phyloP scores from a whole-genome alignment of 768 basidiomycete species.

The Lactifluus subvellereus region DNA sequence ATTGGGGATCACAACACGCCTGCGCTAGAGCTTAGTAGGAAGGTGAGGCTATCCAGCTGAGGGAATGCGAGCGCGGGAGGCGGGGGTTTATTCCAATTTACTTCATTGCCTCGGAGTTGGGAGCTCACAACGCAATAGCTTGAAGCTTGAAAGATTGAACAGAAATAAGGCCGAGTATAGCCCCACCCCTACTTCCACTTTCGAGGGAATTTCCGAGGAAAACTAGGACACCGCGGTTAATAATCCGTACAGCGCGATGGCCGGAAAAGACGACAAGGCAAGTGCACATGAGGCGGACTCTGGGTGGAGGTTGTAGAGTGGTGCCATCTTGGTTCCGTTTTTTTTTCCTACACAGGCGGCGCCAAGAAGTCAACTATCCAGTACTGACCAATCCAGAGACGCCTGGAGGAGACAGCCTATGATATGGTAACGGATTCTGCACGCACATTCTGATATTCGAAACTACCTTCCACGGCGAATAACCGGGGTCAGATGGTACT shows the following conservation, averaged over 20 bases:
- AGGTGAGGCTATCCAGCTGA: not conserved
- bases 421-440: not conserved
- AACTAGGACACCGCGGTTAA: not conserved
- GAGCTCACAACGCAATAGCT: not conserved
- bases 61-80: not conserved
- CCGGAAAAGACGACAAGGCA: not conserved
- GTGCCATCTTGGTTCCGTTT: not conserved
- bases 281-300: not conserved
- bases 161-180: not conserved
- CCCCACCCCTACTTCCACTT: not conserved
- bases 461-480: constrained; percentile 4
- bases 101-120: constrained; percentile 5
- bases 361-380: not conserved
- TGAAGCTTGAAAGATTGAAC: not conserved
- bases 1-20: not conserved
- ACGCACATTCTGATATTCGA: constrained; percentile 14
- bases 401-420: not conserved
- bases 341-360: not conserved
- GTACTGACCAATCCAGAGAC: not conserved
- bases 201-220: not conserved
- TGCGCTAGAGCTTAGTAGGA: not conserved
- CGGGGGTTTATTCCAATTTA: not conserved
- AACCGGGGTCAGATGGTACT: constrained; percentile 7
- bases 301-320: not conserved
- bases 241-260: not conserved